Conservation (phyloP, 768 basidiomycete genomes). For the Hygrophorus pudorinus region DNA sequence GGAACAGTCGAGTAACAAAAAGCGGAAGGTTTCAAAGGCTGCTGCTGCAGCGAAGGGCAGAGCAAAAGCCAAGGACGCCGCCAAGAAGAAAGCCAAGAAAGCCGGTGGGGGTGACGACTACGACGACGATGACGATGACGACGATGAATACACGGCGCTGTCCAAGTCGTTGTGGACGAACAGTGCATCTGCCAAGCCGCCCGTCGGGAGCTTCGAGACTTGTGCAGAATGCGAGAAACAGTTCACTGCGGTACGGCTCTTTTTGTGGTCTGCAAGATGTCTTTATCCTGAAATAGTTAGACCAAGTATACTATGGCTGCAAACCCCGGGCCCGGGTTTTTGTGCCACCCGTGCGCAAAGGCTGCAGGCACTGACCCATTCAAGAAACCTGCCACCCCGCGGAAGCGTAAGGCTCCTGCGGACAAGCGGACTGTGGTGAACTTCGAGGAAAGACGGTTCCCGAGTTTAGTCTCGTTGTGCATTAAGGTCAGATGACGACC, state of each 20-base stretch:
- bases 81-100: slow-evolving; percentile 31
- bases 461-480: slow-evolving; percentile 68
- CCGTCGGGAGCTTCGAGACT: slow-evolving; percentile 67
- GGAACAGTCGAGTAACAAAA: slow-evolving; percentile 29
- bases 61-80: slow-evolving; percentile 29
- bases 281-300: slow-evolving; percentile 31
- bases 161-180: slow-evolving; percentile 39
- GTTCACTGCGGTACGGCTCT: slow-evolving; percentile 72
- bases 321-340: slow-evolving; percentile 58
- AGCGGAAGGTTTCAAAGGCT: slow-evolving; percentile 31
- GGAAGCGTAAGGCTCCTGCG: slow-evolving; percentile 50
- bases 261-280: not conserved
- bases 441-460: slow-evolving; percentile 24
- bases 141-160: slow-evolving; percentile 58
- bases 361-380: slow-evolving; percentile 74
- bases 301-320: slow-evolving; percentile 81
- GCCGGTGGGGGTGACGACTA: slow-evolving; percentile 39
- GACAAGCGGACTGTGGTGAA: slow-evolving; percentile 61
- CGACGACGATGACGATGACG: slow-evolving; percentile 46
- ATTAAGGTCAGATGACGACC: slow-evolving; percentile 46
- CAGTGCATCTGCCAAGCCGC: slow-evolving; percentile 38
- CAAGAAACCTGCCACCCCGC: slow-evolving; percentile 59
- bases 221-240: slow-evolving; percentile 78
- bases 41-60: slow-evolving; percentile 36
- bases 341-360: slow-evolving; percentile 82